Evolutionary conservation across 768 basidiomycete genomes (phyloP).

Genomic region (Clavaria fumosa): DNA sequence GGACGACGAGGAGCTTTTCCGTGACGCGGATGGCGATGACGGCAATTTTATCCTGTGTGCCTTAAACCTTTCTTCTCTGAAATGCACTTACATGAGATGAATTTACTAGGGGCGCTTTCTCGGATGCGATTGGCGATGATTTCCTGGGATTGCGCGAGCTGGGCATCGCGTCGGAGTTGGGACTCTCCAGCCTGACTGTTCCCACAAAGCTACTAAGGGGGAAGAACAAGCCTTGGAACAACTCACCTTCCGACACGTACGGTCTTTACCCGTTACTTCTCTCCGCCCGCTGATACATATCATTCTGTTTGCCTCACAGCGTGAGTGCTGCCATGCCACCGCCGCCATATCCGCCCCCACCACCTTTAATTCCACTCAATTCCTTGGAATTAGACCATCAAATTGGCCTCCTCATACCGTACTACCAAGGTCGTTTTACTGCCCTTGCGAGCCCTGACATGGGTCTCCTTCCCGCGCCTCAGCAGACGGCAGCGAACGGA

Average conservation of each 20-base stretch:
- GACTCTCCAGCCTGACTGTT: conserved; percentile 59
- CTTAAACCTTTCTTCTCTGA: conserved; percentile 18
- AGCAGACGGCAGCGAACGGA: conserved; percentile 9
- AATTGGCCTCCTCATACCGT: conserved; percentile 71
- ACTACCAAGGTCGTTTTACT: conserved; percentile 47
- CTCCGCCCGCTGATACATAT: too few relatives aligned
- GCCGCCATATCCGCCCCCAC: conserved; percentile 74
- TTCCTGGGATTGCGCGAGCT: conserved; percentile 80
- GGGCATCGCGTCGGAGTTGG: conserved; percentile 78
- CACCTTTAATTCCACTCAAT: conserved; percentile 61
- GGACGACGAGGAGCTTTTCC: conserved; percentile 51
- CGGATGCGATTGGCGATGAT: conserved; percentile 80
- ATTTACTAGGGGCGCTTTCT: conserved; percentile 59
- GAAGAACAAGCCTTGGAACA: conserved; percentile 33
- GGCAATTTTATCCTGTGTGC: conserved; percentile 50
- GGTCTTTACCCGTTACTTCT: too few relatives aligned
- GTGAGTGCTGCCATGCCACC: conserved; percentile 60
- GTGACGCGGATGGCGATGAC: conserved; percentile 35
- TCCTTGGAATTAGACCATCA: conserved; percentile 54
- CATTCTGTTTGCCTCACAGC: conserved; percentile 18
- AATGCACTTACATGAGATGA: not conserved
- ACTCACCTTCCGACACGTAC: too few relatives aligned
- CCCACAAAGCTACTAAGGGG: conserved; percentile 65
- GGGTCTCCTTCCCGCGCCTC: conserved; percentile 11
- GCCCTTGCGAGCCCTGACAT: conserved; percentile 16